phyloP scores from a whole-genome alignment of 306 rosid genomes.

The Senna tora region DNA sequence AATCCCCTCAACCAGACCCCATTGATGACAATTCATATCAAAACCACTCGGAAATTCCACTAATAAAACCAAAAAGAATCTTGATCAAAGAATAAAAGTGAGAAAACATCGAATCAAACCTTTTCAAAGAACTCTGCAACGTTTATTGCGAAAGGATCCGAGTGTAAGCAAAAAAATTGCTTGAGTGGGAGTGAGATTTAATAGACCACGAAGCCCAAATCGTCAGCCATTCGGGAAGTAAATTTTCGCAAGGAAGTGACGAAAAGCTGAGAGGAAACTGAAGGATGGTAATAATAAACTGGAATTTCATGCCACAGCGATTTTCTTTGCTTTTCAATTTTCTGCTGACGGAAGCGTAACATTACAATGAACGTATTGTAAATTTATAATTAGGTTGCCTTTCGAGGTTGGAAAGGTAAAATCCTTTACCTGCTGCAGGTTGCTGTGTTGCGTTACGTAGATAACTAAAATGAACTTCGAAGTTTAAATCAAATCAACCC shows the following conservation, averaged over 20 bases:
- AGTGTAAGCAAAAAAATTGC: slow-evolving; percentile 20
- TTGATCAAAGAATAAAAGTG: not conserved
- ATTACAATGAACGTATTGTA: not conserved
- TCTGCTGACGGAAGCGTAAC: slow-evolving; percentile 24
- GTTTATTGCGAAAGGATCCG: slow-evolving; percentile 41
- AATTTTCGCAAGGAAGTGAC: slow-evolving; percentile 46
- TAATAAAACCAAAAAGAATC: slow-evolving; percentile 18
- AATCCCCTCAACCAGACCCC: slow-evolving; percentile 24
- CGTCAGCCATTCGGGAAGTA: slow-evolving; percentile 5
- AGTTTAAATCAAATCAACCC: not conserved
- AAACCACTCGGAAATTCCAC: slow-evolving; percentile 23
- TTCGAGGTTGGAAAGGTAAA: slow-evolving; percentile 1
- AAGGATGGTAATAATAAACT: slow-evolving; percentile 12
- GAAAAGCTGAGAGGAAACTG: slow-evolving; percentile 22
- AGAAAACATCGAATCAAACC: slow-evolving; percentile 30
- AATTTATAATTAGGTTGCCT: too few species aligned
- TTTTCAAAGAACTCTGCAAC: slow-evolving; percentile 6
- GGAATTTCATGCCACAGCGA: slow-evolving; percentile 32
- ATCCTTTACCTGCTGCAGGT: not conserved
- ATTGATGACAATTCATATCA: not conserved
- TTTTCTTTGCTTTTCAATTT: not conserved
- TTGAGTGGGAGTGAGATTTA: slow-evolving; percentile 39
- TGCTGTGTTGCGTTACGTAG: too few species aligned
- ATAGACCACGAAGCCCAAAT: not conserved
- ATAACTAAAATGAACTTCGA: not conserved